Conservation (phyloP, 148 eudicot species). For the Drosera capensis region DNA sequence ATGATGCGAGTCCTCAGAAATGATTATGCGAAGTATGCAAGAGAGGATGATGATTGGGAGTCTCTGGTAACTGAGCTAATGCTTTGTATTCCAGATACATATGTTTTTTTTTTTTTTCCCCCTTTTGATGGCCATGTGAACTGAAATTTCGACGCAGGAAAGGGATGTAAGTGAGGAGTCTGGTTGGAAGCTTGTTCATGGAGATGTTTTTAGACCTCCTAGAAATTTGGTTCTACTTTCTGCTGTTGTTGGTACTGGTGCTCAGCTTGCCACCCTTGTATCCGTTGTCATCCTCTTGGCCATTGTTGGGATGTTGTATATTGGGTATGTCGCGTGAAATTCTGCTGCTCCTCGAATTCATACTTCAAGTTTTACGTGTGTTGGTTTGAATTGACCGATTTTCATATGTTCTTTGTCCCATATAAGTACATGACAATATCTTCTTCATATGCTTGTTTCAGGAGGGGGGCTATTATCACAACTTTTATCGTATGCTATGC, state of each 20-base stretch:
- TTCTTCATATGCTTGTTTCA: conserved; percentile 14
- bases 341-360: conserved; percentile 1
- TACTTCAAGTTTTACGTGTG: conserved; percentile 56
- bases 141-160: conserved; percentile 31
- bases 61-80: conserved; percentile 37
- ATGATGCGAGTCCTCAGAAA: conserved; percentile 87
- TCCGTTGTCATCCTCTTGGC: conserved; percentile 74
- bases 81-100: neutral
- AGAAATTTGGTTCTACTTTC: conserved; percentile 48
- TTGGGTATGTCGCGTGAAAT: conserved; percentile 36
- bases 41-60: conserved; percentile 93
- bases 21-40: conserved; percentile 92
- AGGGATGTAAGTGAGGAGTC: conserved; percentile 91
- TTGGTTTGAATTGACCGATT: no score
- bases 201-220: conserved; percentile 84
- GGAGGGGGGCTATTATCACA: conserved; percentile 90
- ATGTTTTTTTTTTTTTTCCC: neutral
- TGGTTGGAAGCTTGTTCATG: conserved; percentile 86
- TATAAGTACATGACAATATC: conserved; percentile 2
- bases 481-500: conserved; percentile 83
- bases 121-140: neutral
- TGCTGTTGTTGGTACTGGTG: conserved; percentile 77
- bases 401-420: neutral
- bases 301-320: conserved; percentile 63
- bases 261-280: conserved; percentile 69